Evolutionary conservation across 495 filamentous ascomycete species (phyloP), one percentile per base, ranked within the genome.

Genomic region (Xylona heveae): DNA sequence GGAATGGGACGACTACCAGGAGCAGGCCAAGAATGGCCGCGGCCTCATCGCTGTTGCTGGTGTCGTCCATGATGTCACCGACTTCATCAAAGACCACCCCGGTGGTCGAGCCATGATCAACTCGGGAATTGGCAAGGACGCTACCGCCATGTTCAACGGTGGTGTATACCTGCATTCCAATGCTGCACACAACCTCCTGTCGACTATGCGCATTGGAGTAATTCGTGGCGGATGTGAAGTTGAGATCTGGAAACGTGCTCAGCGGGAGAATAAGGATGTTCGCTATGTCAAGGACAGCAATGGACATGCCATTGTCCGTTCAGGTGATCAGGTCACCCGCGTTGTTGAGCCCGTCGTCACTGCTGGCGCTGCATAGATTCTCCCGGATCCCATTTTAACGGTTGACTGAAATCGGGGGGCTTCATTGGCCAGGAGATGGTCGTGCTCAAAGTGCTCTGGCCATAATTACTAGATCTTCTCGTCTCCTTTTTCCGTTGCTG

Each of bases 251-350:
- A 37, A 38, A 28, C 37, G 37, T 8, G 37, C 24, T 24, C 31
- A 36, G 17, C 32, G 32, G 10, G 37, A 40, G 34, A 37, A 37
- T 25, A 40, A 40, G 27, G 37, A 40, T 23, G 62, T 71, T 29
- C 66, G 72, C 31, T 71, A 75, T 35, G 63, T 85, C 40, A 79
- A 75, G 43, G 90, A 95, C 47, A 74, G 67, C 5, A 58, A 68
- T 24, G 88, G 85, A 23, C 68, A 79, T 47, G 69, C 72, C 33
- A 80, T 97, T 43, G 67, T 93, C 45, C 77, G 90, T 17, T 88
- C 88, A 30, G 90, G 90, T 26, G 64, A 71, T 42, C 88, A 97
- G 56, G 64, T 78, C 37, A 97, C 88, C 32, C 81, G 80, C 53
- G 74, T 95, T 6, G 46, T 59, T 2, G 66, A 78, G 39, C 79